Conservation (phyloP, 805 yeast species). For the Hanseniaspora nectarophila region DNA sequence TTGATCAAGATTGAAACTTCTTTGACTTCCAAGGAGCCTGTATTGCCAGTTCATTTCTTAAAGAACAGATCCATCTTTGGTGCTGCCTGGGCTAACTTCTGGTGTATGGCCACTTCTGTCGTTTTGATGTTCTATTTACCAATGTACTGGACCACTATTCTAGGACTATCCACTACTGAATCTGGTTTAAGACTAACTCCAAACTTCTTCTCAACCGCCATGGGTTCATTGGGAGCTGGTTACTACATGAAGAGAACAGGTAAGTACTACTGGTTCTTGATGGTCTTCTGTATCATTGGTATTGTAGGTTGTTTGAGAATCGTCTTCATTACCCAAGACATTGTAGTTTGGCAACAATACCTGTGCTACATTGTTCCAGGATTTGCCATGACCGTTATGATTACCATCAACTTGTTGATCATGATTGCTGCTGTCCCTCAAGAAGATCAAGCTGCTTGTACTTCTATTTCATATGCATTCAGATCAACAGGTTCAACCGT, state of each 20-base stretch:
- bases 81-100: conserved; percentile 54
- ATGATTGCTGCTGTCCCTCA: conserved; percentile 62
- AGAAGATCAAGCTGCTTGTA: conserved; percentile 66
- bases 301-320: conserved; percentile 36
- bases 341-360: conserved; percentile 34
- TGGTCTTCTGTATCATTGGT: conserved; percentile 34
- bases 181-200: conserved; percentile 52
- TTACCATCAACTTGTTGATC: conserved; percentile 55
- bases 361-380: conserved; percentile 39
- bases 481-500: conserved; percentile 78
- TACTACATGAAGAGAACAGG: conserved; percentile 54
- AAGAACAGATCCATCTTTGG: conserved; percentile 49
- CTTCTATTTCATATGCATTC: conserved; percentile 82
- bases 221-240: conserved; percentile 55
- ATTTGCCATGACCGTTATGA: conserved; percentile 43
- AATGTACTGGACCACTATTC: conserved; percentile 45
- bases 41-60: conserved; percentile 48
- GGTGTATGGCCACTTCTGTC: conserved; percentile 32
- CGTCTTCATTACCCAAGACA: conserved; percentile 26
- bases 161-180: conserved; percentile 41
- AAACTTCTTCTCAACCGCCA: conserved; percentile 45
- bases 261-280: conserved; percentile 39
- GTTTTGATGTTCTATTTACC: conserved; percentile 47
- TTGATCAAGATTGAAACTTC: conserved; percentile 37
- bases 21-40: conserved; percentile 41